A percentile compares a stretch with the other conserved stretches of the same genome.
phyloP scores from a whole-genome alignment of 345 rosid species.

The Populus davidiana region DNA sequence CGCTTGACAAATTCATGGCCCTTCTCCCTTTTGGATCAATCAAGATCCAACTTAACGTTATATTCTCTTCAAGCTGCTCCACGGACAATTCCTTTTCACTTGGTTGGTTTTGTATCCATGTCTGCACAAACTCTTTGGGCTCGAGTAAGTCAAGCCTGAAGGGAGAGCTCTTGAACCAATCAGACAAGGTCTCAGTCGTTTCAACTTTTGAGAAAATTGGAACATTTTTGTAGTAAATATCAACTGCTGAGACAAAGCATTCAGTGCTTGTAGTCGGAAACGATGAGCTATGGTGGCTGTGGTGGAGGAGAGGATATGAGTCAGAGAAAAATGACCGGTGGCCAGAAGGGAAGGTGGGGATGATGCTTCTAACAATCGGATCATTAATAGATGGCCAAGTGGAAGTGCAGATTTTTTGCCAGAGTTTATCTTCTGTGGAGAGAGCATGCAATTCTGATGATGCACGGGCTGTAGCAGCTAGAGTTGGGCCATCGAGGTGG shows the following conservation, averaged over 20 bases:
- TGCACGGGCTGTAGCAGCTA: slow-evolving; percentile 49
- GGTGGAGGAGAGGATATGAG: slow-evolving; percentile 41
- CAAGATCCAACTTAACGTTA: slow-evolving; percentile 60
- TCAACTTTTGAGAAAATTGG: slow-evolving; percentile 49
- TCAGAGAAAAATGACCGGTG: slow-evolving; percentile 69
- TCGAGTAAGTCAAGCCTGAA: slow-evolving; percentile 64
- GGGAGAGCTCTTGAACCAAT: slow-evolving; percentile 57
- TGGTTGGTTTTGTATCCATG: slow-evolving; percentile 18
- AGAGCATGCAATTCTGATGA: slow-evolving; percentile 47
- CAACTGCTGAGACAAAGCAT: slow-evolving; percentile 68
- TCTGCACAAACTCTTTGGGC: slow-evolving; percentile 39
- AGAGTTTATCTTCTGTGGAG: slow-evolving; percentile 45
- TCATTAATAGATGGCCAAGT: slow-evolving; percentile 62
- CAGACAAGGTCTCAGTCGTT: slow-evolving; percentile 39
- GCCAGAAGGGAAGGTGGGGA: slow-evolving; percentile 54
- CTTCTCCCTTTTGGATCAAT: slow-evolving; percentile 59
- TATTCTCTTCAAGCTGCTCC: slow-evolving; percentile 43
- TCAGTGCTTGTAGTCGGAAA: background rate
- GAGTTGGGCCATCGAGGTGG: slow-evolving; percentile 67
- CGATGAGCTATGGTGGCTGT: background rate
- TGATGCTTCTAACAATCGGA: slow-evolving; percentile 30
- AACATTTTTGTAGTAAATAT: slow-evolving; percentile 43
- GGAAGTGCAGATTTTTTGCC: slow-evolving; percentile 44
- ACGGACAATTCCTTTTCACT: slow-evolving; percentile 42
- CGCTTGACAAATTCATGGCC: slow-evolving; percentile 56